Evolutionary conservation across 1,139 yeast genomes (phyloP).

Genomic region (Pichia sp.): DNA sequence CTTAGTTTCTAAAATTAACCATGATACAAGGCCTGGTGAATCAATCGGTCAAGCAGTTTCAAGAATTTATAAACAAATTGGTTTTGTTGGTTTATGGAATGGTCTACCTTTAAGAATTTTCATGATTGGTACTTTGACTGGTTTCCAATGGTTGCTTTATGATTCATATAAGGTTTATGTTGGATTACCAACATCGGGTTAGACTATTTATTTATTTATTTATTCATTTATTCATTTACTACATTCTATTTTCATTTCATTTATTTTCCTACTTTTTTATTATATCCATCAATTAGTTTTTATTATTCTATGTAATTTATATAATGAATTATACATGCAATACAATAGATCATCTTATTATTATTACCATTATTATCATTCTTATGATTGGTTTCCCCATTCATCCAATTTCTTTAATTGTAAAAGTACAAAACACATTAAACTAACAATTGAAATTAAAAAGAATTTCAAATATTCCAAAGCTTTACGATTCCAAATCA

Average conservation of each 20-base stretch:
- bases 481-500: slow-evolving; percentile 5
- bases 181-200: slow-evolving; percentile 87
- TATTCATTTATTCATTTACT: neutral
- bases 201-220: slow-evolving; percentile 14
- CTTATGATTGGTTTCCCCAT: neutral
- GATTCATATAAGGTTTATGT: slow-evolving; percentile 88
- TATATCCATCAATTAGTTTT: neutral
- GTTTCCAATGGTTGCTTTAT: slow-evolving; percentile 92
- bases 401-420: slow-evolving; percentile 27
- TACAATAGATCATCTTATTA: neutral
- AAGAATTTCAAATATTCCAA: slow-evolving; percentile 5
- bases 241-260: neutral
- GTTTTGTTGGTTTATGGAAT: slow-evolving; percentile 88
- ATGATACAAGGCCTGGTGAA: slow-evolving; percentile 65
- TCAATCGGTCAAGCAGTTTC: slow-evolving; percentile 57
- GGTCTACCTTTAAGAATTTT: slow-evolving; percentile 90
- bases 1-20: slow-evolving; percentile 86
- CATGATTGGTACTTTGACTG: slow-evolving; percentile 95
- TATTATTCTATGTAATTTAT: neutral
- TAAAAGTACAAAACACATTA: slow-evolving; percentile 22
- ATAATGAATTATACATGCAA: neutral
- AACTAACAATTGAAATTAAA: slow-evolving; percentile 21
- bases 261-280: neutral
- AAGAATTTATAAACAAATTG: slow-evolving; percentile 74
- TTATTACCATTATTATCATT: neutral